A percentile compares a stretch with the other conserved stretches of the same genome.
Conservation (phyloP, 148 eudicot species). For the Nyssa sinensis region DNA sequence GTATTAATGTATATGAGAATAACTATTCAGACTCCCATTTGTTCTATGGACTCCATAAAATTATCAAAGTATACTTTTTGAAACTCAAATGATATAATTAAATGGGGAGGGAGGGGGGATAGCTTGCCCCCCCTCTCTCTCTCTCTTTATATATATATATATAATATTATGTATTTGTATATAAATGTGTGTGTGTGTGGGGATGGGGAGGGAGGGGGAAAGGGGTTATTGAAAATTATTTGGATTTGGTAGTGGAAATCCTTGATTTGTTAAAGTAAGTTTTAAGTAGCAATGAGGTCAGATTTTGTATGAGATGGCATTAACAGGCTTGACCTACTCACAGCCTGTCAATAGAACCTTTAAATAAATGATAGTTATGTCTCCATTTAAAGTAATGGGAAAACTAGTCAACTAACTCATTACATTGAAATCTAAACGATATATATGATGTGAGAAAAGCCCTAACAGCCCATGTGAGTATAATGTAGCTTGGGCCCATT, state of each 20-base stretch:
- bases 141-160: no score
- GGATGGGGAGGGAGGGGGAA: no score
- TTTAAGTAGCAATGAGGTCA: background rate
- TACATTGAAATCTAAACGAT: background rate
- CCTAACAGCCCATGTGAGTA: conserved; percentile 27
- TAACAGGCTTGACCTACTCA: conserved; percentile 22
- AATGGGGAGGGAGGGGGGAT: no score
- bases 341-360: conserved; percentile 21
- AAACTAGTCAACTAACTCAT: background rate
- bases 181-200: no score
- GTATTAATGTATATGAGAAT: no score
- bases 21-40: no score
- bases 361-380: conserved; percentile 10
- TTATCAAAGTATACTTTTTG: no score
- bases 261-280: background rate
- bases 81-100: no score
- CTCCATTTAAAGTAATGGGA: background rate
- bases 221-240: no score
- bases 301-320: background rate
- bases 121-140: background rate
- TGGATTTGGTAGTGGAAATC: background rate
- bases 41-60: no score
- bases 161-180: no score
- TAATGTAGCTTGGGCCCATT: conserved; percentile 20
- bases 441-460: conserved; percentile 7